Evolutionary conservation across 1,284 basidiomycete genomes (phyloP), one percentile per base, ranked within the genome.

Genomic region (Inonotus hispidus): DNA sequence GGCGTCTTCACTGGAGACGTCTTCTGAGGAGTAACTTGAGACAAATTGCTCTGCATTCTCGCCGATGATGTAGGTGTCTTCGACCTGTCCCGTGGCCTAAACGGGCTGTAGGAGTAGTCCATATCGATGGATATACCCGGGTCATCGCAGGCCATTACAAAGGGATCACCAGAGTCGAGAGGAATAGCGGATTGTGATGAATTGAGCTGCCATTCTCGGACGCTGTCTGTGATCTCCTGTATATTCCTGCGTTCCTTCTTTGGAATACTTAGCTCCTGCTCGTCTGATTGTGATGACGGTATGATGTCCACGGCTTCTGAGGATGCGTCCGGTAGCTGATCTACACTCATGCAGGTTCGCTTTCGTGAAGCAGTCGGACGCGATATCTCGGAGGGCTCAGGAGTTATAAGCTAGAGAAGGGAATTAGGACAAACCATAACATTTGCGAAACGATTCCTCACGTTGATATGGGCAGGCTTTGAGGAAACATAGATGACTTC

Each of bases 211-310:
- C 81, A 81, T 43, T 69, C 68, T 54, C 75, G 71, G 8, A 83
- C 74, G 56, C 65, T 73, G 43, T 76, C 70, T 59, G 73, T 74
- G 23, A 77, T 69, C n/a, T 71, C 69, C 25, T 61, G 65, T 0
- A 71, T 63, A 60, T 75, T 67, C 53, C 68, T 70, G 23, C 35
- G 64, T 61, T 14, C 67, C 52, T 19, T 62, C 54, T 66, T 66
- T 23, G 74, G 70, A 7, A 75, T 63, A 58, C 75, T 70, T 58
- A 82, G 73, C 58, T 87, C 85, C 55, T 77, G 74, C 68, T 90
- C 88, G 64, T 87, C 83, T 49, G 85, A 85, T 68, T 87, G 82
- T 65, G 86, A 88, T 47, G 82, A 87, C n/a, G 83, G 84, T 14
- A 89, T 63, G 19, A 60, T 37, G 35, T 56, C 57, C 19, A 35